These are phyloP conservation scores for Phytophthora sp. DNA, from an alignment of 352 stramenopile species.

Conservation along the genomic window DNA sequence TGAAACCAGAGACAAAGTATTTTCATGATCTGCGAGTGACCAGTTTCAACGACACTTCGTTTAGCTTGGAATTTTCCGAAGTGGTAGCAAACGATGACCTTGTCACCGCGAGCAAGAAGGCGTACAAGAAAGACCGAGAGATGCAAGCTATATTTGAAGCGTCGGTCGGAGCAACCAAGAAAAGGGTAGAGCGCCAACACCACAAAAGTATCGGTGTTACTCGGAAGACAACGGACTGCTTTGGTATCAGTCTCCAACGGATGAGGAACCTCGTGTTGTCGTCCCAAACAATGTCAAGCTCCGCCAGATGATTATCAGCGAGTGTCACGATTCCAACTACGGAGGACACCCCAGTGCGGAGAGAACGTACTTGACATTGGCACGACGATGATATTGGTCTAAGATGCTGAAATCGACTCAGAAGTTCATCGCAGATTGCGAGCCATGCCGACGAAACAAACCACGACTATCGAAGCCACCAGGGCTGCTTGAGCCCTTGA, in stretches of 20 bases:
- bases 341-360: constrained; percentile 10
- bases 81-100: neutral
- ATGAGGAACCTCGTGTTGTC: constrained; percentile 6
- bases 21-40: constrained; percentile 20
- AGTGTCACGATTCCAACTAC: constrained; percentile 18
- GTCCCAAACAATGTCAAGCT: constrained; percentile 22
- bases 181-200: neutral
- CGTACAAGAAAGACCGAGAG: neutral
- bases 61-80: neutral
- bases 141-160: neutral
- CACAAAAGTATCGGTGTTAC: neutral
- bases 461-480: constrained; percentile 5
- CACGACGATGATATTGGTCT: constrained; percentile 4
- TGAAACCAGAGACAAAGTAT: constrained; percentile 16
- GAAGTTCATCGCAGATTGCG: constrained; percentile 15
- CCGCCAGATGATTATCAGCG: neutral
- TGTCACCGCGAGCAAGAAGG: neutral
- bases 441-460: constrained; percentile 22
- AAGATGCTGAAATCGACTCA: constrained; percentile 18
- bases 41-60: constrained; percentile 6
- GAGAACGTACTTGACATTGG: constrained; percentile 9
- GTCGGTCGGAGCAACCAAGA: too few species aligned
- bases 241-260: constrained; percentile 4
- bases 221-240: neutral
- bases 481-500: constrained; percentile 3